A percentile compares a stretch with the other conserved stretches of the same genome.
These are phyloP conservation scores for Leishmania lainsoni DNA, from an alignment of 208 protist species.

Conservation along the genomic window DNA sequence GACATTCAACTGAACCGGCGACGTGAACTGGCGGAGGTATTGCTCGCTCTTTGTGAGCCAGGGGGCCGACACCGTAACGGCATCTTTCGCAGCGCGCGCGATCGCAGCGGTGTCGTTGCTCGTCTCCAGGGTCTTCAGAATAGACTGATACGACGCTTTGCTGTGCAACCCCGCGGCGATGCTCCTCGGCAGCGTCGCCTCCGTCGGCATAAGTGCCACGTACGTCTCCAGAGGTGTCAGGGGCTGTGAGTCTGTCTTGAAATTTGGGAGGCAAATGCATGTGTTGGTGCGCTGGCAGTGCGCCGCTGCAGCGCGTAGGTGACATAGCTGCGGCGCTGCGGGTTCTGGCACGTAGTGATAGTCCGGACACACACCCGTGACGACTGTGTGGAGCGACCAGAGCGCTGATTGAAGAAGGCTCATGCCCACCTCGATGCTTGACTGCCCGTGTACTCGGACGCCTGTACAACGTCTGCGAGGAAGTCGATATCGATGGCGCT, in stretches of 20 bases:
- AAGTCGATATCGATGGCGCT: conserved; percentile 60
- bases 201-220: conserved; percentile 84
- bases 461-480: conserved; percentile 69
- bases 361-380: conserved; percentile 64
- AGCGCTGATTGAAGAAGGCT: conserved; percentile 65
- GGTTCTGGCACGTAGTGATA: conserved; percentile 54
- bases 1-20: conserved; percentile 81
- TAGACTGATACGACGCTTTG: conserved; percentile 38
- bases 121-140: conserved; percentile 46
- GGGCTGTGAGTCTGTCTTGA: conserved; percentile 33
- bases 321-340: conserved; percentile 53
- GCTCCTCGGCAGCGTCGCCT: conserved; percentile 58
- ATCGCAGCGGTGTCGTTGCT: conserved; percentile 62
- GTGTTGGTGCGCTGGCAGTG: conserved; percentile 38
- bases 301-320: conserved; percentile 64
- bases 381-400: conserved; percentile 69
- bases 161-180: conserved; percentile 48
- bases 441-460: conserved; percentile 60
- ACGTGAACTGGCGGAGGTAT: conserved; percentile 75
- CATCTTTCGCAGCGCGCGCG: conserved; percentile 49
- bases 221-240: conserved; percentile 83
- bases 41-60: conserved; percentile 69
- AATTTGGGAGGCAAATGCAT: conserved; percentile 13
- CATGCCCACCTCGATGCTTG: conserved; percentile 43
- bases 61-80: conserved; percentile 40